Base-by-base conservation (phyloP, 805 yeast species). In the Kluyveromyces wickerhamii region DNA sequence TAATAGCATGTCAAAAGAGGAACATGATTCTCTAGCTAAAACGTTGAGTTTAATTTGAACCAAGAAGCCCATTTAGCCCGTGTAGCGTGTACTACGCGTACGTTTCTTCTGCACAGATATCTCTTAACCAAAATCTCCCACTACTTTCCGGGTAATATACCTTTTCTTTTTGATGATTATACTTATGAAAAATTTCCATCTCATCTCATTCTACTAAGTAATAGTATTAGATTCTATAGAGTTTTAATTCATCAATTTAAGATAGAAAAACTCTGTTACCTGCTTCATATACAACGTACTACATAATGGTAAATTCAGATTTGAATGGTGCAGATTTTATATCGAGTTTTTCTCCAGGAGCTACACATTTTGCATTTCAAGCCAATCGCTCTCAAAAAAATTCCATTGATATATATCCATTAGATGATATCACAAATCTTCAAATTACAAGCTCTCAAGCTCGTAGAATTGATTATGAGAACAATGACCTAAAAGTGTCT, bases 1-100 rank as follows among this genome's bases (percentile, higher is more conserved):
- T 32, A 66, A 67, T n/a, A 38, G 36, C 4, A 38, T 70, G 35
- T 39, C 58, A 4, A 53, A 54, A 11, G 65, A 59, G 4, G 67
- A 67, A 27, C 61, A 59, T 36, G 47, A 45, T 12, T 42, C 53
- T 0, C 42, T 69, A 6, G 29, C 59, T 11, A 57, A 51, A 27
- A 42, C 52, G 13, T 57, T 54, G 27, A 30, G 29, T 27, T 20
- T 25, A 8, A 24, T 5, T n/a, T n/a, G n/a, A n/a, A n/a, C n/a
- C n/a, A n/a, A n/a, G n/a, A n/a, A n/a, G n/a, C n/a, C n/a, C n/a
- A n/a, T n/a, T n/a, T n/a, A n/a, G n/a, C n/a, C n/a, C n/a, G n/a
- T n/a, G n/a, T n/a, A n/a, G n/a, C n/a, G n/a, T n/a, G n/a, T n/a
- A n/a, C n/a, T n/a, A n/a, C n/a, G n/a, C n/a, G n/a, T n/a, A n/a